Conservation (phyloP, 1,284 basidiomycete genomes). For the Cutaneotrichosporon sp. region DNA sequence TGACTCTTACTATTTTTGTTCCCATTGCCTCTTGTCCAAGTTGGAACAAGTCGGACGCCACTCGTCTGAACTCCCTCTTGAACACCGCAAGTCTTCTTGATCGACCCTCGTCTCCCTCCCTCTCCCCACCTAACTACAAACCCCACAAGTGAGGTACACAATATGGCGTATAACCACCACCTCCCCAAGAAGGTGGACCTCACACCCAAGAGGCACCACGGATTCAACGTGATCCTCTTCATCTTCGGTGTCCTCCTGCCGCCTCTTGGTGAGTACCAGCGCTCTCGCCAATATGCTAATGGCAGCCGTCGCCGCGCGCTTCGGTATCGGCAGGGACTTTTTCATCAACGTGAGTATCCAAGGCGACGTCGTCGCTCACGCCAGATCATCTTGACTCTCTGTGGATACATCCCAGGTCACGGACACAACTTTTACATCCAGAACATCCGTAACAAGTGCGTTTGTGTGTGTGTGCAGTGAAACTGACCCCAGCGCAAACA, state of each 20-base stretch:
- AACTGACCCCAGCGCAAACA: slow-evolving; percentile 57
- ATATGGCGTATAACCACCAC: slow-evolving; percentile 29
- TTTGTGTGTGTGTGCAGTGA: background rate
- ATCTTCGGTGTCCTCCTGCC: slow-evolving; percentile 77
- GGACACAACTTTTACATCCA: slow-evolving; percentile 73
- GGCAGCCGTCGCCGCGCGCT: slow-evolving; percentile 84
- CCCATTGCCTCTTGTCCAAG: background rate
- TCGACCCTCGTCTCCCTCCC: background rate
- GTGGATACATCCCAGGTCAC: slow-evolving; percentile 60
- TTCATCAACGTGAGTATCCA: slow-evolving; percentile 67
- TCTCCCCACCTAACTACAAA: background rate
- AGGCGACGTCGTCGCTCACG: background rate
- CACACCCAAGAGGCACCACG: slow-evolving; percentile 70
- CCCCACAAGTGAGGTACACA: too few relatives aligned
- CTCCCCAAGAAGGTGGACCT: slow-evolving; percentile 57
- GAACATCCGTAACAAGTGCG: slow-evolving; percentile 84
- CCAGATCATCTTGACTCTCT: slow-evolving; percentile 65
- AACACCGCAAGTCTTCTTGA: background rate
- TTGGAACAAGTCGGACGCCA: background rate
- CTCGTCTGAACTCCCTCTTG: too few relatives aligned
- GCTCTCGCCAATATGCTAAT: background rate
- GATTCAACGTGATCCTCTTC: slow-evolving; percentile 74
- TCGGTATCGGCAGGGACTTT: slow-evolving; percentile 85
- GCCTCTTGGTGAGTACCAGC: slow-evolving; percentile 76
- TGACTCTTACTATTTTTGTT: background rate